Evolutionary conservation across 768 basidiomycete genomes (phyloP).

Genomic region (Cantharellus cinnabarinus): DNA sequence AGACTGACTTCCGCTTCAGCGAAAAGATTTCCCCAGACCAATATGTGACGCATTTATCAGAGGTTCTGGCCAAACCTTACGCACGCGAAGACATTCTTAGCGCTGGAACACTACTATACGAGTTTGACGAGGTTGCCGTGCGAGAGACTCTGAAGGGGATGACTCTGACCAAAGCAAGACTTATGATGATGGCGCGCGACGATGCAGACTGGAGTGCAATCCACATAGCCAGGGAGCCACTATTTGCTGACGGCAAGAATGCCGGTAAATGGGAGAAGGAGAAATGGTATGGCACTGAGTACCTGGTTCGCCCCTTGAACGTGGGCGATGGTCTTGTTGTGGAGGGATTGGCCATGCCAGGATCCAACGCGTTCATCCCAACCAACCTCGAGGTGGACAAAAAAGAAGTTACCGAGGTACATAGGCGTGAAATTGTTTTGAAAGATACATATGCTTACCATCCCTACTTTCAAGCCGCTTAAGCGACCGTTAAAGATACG

Average conservation of each 20-base stretch:
- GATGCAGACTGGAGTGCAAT: constrained; percentile 38
- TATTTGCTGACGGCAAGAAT: background rate
- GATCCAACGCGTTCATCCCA: constrained; percentile 81
- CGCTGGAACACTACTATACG: constrained; percentile 48
- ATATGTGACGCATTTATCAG: constrained; percentile 58
- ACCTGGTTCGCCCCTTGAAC: constrained; percentile 30
- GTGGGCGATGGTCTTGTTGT: constrained; percentile 47
- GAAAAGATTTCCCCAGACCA: constrained; percentile 66
- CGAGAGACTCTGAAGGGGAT: constrained; percentile 40
- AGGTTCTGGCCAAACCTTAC: constrained; percentile 59
- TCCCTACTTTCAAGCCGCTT: constrained; percentile 49
- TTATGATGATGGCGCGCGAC: constrained; percentile 55
- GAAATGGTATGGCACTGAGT: constrained; percentile 84
- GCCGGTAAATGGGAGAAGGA: constrained; percentile 44
- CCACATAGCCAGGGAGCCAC: constrained; percentile 24
- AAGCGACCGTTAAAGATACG: constrained; percentile 57
- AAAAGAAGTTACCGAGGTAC: constrained; percentile 40
- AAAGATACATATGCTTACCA: no score
- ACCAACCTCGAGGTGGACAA: constrained; percentile 68
- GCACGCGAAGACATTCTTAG: constrained; percentile 58
- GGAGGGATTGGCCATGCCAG: constrained; percentile 47
- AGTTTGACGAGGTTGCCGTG: constrained; percentile 50
- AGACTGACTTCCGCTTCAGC: constrained; percentile 64
- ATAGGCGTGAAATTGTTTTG: no score
- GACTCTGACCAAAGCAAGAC: constrained; percentile 36